Evolutionary conservation across 768 basidiomycete genomes (phyloP).

Genomic region (Phylloporus sp.): DNA sequence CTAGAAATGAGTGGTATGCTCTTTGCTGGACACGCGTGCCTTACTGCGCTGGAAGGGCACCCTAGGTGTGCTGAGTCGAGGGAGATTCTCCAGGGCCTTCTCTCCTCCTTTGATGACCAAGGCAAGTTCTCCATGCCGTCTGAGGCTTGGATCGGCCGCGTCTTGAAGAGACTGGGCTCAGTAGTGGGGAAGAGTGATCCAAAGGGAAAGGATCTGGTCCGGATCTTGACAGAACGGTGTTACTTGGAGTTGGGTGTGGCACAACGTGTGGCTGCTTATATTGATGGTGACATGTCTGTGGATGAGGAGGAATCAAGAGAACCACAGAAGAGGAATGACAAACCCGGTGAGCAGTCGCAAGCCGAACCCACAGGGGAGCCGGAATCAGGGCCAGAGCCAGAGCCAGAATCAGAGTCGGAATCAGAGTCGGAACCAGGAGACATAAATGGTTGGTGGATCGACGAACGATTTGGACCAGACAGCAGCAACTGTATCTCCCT

Average conservation of each 20-base stretch:
- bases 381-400: too few relatives aligned
- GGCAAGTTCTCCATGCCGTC: slow-evolving; percentile 30
- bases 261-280: slow-evolving; percentile 17
- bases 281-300: slow-evolving; percentile 13
- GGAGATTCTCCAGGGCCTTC: slow-evolving; percentile 15
- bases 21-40: slow-evolving; percentile 29
- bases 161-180: slow-evolving; percentile 21
- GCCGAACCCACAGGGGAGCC: too few relatives aligned
- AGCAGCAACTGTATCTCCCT: too few relatives aligned
- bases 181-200: slow-evolving; percentile 16
- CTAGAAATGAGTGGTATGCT: slow-evolving; percentile 19
- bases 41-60: slow-evolving; percentile 26
- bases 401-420: too few relatives aligned
- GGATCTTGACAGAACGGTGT: slow-evolving; percentile 29
- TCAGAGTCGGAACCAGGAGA: too few relatives aligned
- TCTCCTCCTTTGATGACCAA: slow-evolving; percentile 19
- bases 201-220: slow-evolving; percentile 21
- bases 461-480: too few relatives aligned
- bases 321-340: too few relatives aligned
- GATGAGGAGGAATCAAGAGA: too few relatives aligned
- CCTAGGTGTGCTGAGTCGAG: slow-evolving; percentile 31
- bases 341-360: too few relatives aligned
- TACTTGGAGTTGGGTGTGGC: slow-evolving; percentile 19
- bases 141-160: slow-evolving; percentile 23
- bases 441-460: too few relatives aligned